These are phyloP conservation scores for Tolypocladium ovalisporum DNA, from an alignment of 2,329 filamentous ascomycete species.

Conservation along the genomic window DNA sequence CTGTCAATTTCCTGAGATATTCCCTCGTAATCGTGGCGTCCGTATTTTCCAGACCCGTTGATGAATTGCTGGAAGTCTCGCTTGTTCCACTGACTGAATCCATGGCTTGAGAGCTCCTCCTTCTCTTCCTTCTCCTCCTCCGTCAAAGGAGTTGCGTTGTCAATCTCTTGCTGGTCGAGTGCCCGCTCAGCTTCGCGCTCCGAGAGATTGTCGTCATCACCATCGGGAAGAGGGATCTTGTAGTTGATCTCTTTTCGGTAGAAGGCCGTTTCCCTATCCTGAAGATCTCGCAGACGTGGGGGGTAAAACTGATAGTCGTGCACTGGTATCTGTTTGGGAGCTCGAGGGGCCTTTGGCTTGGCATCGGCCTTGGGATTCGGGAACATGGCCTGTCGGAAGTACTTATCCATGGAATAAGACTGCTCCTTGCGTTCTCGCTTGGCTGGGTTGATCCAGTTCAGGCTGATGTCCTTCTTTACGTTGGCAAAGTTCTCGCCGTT, in stretches of 20 bases:
- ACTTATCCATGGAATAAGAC: slow-evolving; percentile 97
- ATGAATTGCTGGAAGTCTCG: slow-evolving; percentile 98
- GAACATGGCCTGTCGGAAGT: slow-evolving; percentile 85
- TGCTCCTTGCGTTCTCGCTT: slow-evolving; percentile 98
- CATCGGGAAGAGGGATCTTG: slow-evolving; percentile 82
- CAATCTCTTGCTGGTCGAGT: slow-evolving; percentile 83
- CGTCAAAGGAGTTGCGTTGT: slow-evolving; percentile 77
- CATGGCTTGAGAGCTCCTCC: slow-evolving; percentile 65
- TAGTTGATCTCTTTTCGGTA: slow-evolving; percentile 96
- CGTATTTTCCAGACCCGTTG: slow-evolving; percentile 88
- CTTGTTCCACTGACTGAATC: slow-evolving; percentile 91
- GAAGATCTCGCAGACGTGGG: slow-evolving; percentile 68
- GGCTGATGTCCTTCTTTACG: slow-evolving; percentile 81
- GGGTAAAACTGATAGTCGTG: slow-evolving; percentile 99
- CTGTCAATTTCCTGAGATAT: slow-evolving; percentile 87
- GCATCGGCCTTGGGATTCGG: slow-evolving; percentile 71
- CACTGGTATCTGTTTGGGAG: slow-evolving; percentile 82
- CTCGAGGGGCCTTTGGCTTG: slow-evolving; percentile 90
- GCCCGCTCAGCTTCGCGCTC: slow-evolving; percentile 82
- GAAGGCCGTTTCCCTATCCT: slow-evolving; percentile 91
- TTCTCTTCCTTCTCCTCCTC: slow-evolving; percentile 88
- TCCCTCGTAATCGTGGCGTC: slow-evolving; percentile 70
- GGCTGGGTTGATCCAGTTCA: slow-evolving; percentile 95
- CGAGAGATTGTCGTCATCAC: slow-evolving; percentile 74
- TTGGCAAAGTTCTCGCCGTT: slow-evolving; percentile 94